Conservation (phyloP, 192 early-diverging fungal species). For the Linnemannia exigua region DNA sequence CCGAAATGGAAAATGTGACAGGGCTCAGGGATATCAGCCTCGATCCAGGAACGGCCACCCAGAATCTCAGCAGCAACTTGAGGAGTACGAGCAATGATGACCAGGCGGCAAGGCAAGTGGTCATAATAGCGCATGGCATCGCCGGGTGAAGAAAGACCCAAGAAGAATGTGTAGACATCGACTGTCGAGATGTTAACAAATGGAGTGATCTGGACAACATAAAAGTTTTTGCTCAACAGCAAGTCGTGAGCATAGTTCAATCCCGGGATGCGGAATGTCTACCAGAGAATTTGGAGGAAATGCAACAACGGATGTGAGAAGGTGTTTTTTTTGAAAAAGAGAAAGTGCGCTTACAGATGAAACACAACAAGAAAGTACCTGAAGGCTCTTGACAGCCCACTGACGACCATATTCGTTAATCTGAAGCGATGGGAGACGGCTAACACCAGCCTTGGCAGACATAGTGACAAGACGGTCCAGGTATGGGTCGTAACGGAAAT, state of each 20-base stretch:
- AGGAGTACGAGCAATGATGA: conserved; percentile 52
- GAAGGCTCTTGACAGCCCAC: conserved; percentile 45
- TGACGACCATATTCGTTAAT: conserved; percentile 54
- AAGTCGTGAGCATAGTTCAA: conserved; percentile 54
- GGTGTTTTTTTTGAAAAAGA: background rate
- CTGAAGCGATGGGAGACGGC: conserved; percentile 34
- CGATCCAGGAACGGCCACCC: conserved; percentile 47
- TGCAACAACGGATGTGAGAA: background rate
- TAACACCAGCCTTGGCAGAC: conserved; percentile 49
- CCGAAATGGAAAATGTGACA: conserved; percentile 58
- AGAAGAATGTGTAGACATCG: conserved; percentile 47
- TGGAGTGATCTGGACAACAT: conserved; percentile 55
- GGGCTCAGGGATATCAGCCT: conserved; percentile 52
- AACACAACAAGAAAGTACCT: conserved; percentile 20
- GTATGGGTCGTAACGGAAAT: conserved; percentile 50
- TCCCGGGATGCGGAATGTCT: conserved; percentile 50
- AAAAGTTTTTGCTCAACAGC: conserved; percentile 51
- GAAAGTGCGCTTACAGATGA: background rate
- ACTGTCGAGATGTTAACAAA: conserved; percentile 44
- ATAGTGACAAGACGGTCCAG: conserved; percentile 50
- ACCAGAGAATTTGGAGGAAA: background rate
- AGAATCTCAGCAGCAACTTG: conserved; percentile 30
- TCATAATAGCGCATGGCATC: conserved; percentile 56
- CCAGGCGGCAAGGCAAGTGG: conserved; percentile 48
- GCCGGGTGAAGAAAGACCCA: conserved; percentile 46